Evolutionary conservation across 2,329 filamentous ascomycete species (phyloP).

Genomic region (Macrophomina phaseolina): DNA sequence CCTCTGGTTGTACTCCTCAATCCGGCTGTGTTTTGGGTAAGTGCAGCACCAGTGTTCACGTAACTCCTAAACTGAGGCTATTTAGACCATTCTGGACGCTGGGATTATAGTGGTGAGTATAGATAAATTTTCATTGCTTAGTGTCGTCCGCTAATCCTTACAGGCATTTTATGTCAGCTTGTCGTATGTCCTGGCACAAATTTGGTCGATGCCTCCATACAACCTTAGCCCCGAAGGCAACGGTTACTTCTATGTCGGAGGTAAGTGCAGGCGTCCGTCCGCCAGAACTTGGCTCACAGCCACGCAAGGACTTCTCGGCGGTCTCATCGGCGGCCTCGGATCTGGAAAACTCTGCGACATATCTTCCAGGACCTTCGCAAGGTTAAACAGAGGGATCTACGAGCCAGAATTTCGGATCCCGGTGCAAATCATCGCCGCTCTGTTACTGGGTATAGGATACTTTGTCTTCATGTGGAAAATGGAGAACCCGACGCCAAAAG

Average conservation of each 20-base stretch:
- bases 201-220: constrained; percentile 30
- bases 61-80: neutral
- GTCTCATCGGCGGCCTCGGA: constrained; percentile 33
- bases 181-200: constrained; percentile 36
- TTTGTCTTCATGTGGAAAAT: constrained; percentile 35
- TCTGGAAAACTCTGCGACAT: constrained; percentile 34
- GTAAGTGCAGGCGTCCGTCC: neutral
- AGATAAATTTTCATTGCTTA: too few species aligned
- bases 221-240: constrained; percentile 34
- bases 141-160: neutral
- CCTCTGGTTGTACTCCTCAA: constrained; percentile 35
- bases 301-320: constrained; percentile 32
- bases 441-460: constrained; percentile 33
- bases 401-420: constrained; percentile 37
- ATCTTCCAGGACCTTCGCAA: constrained; percentile 28
- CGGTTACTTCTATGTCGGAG: constrained; percentile 33
- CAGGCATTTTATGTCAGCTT: constrained; percentile 37
- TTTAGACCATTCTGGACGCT: constrained; percentile 3
- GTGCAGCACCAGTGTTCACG: neutral
- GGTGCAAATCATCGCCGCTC: constrained; percentile 31
- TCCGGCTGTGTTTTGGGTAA: constrained; percentile 34
- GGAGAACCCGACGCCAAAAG: constrained; percentile 26
- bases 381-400: constrained; percentile 32
- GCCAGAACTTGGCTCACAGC: neutral
- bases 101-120: constrained; percentile 11